Base-by-base conservation (phyloP, 2,329 filamentous ascomycete species). In the Aureobasidium sp. region DNA sequence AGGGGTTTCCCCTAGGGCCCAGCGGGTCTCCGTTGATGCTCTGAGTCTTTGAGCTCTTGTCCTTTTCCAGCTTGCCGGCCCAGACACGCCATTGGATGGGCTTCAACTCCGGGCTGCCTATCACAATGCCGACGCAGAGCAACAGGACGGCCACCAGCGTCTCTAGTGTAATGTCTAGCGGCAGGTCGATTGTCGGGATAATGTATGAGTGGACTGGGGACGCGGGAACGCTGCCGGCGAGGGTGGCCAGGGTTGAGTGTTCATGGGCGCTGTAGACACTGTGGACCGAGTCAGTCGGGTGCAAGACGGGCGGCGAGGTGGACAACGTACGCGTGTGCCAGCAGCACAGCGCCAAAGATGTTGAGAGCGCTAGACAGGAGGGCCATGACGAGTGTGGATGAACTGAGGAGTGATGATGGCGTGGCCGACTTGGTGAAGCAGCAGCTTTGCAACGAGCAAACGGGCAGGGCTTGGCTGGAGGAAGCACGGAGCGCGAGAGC, bases 181-280 rank as follows among this genome's bases (percentile, higher is more conserved):
- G 93, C 1, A 97, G 81, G 40, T 68, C 67, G 50, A 70, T 64
- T 49, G 68, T 69, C 1, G 70, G 65, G 31, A 70, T 65, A 15
- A 46, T 51, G 58, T 49, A 60, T 38, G 40, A 57, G 25, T 49
- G 58, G 42, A 38, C 54, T 7, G 42, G 54, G 58, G 73, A 61
- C 65, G 71, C 64, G 61, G 74, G 69, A 55, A 73, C 4, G 79
- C 72, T 27, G 76, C 69, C 4, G 77, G 68, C 43, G 78, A 71
- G 31, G 45, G 77, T 71, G 57, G 79, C 77, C 53, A 95, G 82
- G 23, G 85, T 80, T 7, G 90, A 88, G 76, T 96, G 89, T 77
- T 99, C 94, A 74, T 96, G 89, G 49, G 92, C 91, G 55, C 94
- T 99, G 76, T 97, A 99, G 76, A 92, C 95, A 65, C 94, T 99